Evolutionary conservation across 148 eudicot genomes (phyloP), one percentile per base, ranked within the genome.

Genomic region (Mesembryanthemum crystallinum): DNA sequence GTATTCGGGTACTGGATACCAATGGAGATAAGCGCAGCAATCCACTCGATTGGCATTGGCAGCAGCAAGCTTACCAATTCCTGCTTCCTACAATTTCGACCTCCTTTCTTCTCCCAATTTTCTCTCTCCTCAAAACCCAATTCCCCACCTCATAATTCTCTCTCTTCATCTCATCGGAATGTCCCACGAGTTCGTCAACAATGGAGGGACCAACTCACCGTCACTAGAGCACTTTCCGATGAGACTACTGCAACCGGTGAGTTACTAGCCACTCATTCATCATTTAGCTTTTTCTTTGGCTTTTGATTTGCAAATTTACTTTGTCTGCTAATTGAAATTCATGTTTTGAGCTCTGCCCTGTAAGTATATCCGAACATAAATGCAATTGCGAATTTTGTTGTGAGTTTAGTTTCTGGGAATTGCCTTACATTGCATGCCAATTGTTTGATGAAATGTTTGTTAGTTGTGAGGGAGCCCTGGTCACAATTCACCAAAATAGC

Each of bases 171-270:
- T 39, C 60, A 43, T 27, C 66, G 45, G 17, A 58, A 67, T 76
- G 45, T 60, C 66, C 52, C 43, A 7, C 10, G 23, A 55, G 17
- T 11, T 42, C 67, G 0, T 67, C 78, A 39, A 8, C 30, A 80
- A 80, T 76, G 83, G 76, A 72, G 63, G 27, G 74, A 71, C 2
- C 71, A 52, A 33, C 69, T 64, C 78, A 42, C 54, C 58, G 18
- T 61, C 23, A 25, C 80, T 67, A 60, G 35, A 57, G 81, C 89
- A 12, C 73, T 86, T 51, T 49, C 81, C 21, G 81, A 84, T 43
- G 81, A 84, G 4, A n/a, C 67, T 64, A 37, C 62, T 42, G 20
- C 72, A 39, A 33, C 85, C 18, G 81, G 89, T 86, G 30, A 37
- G 78, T 75, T 24, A 43, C 32, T 71, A 7, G 24, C 12, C 24